Conservation (phyloP, 108 stramenopile species). For the Fistulifera solaris region DNA sequence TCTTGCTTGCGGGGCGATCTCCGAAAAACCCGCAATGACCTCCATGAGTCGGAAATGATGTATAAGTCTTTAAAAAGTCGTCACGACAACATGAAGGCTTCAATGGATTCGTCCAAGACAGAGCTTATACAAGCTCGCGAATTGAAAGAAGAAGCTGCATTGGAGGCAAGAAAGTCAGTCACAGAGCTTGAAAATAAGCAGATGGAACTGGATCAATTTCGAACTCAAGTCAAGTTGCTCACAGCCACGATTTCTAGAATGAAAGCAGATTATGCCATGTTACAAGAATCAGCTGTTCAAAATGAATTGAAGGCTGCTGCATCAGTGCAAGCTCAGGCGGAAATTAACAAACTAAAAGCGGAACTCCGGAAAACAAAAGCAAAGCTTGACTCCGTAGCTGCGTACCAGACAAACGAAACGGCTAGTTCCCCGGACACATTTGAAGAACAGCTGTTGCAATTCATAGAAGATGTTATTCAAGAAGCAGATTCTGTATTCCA, state of each 20-base stretch:
- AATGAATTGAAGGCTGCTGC: neutral
- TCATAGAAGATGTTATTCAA: neutral
- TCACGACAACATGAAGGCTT: too few species aligned
- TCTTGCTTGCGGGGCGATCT: too few species aligned
- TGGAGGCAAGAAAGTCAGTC: too few species aligned
- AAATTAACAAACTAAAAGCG: neutral
- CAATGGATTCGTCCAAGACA: too few species aligned
- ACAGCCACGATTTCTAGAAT: constrained; percentile 12
- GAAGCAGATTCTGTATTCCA: constrained; percentile 1
- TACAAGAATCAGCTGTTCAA: too few species aligned
- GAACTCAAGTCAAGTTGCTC: constrained; percentile 3
- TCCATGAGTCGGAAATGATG: too few species aligned
- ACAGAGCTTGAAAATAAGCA: constrained; percentile 7
- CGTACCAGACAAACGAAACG: too few species aligned
- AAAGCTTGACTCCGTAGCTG: neutral
- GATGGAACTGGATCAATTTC: constrained; percentile 10
- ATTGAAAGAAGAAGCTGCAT: too few species aligned
- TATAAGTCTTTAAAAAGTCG: too few species aligned
- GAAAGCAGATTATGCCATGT: constrained; percentile 7
- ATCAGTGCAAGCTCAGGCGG: neutral
- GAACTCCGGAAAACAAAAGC: neutral
- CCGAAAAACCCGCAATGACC: too few species aligned
- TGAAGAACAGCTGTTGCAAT: constrained; percentile 3
- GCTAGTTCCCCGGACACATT: neutral
- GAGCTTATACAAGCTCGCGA: too few species aligned